A percentile compares a stretch with the other conserved stretches of the same genome.
These are phyloP conservation scores for Anisodus acutangulus DNA, from an alignment of 257 asterid genomes.

Conservation along the genomic window DNA sequence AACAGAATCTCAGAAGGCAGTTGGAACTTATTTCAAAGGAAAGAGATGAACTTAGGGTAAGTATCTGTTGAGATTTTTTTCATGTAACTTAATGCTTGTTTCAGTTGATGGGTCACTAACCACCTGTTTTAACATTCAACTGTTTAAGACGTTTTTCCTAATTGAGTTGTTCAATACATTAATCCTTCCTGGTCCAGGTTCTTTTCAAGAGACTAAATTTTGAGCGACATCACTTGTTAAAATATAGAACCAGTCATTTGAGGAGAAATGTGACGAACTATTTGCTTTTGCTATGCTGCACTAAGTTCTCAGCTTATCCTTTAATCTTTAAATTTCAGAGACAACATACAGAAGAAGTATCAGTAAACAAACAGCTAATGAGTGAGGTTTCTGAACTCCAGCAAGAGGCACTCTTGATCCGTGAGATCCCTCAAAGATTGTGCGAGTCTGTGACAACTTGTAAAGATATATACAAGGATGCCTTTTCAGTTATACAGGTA, in stretches of 20 bases:
- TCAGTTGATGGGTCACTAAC: neutral
- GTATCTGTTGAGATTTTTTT: conserved; percentile 28
- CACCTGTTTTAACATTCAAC: neutral
- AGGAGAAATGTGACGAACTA: neutral
- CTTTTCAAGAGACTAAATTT: neutral
- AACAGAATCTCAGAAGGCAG: conserved; percentile 63
- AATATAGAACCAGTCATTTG: neutral
- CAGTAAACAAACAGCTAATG: conserved; percentile 56
- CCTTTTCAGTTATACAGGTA: conserved; percentile 70
- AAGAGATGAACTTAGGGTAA: conserved; percentile 83
- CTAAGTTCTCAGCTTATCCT: conserved; percentile 16
- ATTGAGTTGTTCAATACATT: conserved; percentile 1
- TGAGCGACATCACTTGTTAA: neutral
- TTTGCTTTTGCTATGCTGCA: neutral
- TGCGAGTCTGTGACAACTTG: conserved; percentile 59
- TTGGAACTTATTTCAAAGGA: conserved; percentile 64
- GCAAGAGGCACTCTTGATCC: conserved; percentile 55
- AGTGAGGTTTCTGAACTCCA: conserved; percentile 63
- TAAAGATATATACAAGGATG: conserved; percentile 62
- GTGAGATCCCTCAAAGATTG: conserved; percentile 61
- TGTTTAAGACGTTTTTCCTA: neutral
- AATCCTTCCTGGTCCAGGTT: neutral
- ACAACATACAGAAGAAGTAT: conserved; percentile 54
- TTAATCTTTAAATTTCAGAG: conserved; percentile 54
- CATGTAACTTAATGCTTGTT: neutral